Percentiles rank a stretch among this genome's conserved stretches.
phyloP scores from a whole-genome alignment of 2,329 filamentous ascomycete genomes.

The Zasmidium cellare region DNA sequence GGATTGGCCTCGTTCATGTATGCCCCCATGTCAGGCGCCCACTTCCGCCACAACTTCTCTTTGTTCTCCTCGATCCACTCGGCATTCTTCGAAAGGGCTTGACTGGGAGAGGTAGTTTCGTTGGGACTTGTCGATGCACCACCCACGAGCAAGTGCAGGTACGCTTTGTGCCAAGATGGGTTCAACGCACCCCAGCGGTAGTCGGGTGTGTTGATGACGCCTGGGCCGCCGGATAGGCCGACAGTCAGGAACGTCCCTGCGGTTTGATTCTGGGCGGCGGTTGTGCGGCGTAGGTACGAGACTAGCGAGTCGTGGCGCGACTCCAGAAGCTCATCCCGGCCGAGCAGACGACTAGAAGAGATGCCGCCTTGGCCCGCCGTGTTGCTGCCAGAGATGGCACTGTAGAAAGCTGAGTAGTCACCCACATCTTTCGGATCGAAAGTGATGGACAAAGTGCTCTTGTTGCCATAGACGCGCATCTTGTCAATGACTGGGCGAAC shows the following conservation, averaged over 20 bases:
- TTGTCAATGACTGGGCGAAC: conserved; percentile 19
- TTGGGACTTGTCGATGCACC: conserved; percentile 20
- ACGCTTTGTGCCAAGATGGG: conserved; percentile 38
- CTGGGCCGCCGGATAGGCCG: conserved; percentile 30
- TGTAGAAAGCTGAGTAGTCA: conserved; percentile 31
- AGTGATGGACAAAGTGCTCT: conserved; percentile 9
- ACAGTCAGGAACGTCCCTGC: conserved; percentile 27
- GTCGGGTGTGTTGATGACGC: conserved; percentile 29
- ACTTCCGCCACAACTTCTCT: conserved; percentile 32
- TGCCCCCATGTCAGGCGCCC: conserved; percentile 41
- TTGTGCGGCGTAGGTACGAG: conserved; percentile 16
- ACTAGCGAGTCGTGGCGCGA: conserved; percentile 12
- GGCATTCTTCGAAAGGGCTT: conserved; percentile 12
- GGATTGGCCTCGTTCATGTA: conserved; percentile 48
- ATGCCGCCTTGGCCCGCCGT: conserved; percentile 34
- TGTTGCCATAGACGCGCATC: conserved; percentile 4
- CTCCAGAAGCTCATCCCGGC: conserved; percentile 30
- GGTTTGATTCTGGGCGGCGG: conserved; percentile 23
- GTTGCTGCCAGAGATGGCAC: conserved; percentile 27
- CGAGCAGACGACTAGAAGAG: conserved; percentile 39
- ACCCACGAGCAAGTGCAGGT: conserved; percentile 33
- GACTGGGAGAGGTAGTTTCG: conserved; percentile 9
- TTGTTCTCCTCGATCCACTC: conserved; percentile 22
- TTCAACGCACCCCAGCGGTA: conserved; percentile 31
- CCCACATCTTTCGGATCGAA: conserved; percentile 24